A percentile compares a stretch with the other conserved stretches of the same genome.
Conservation (phyloP, 139 green algal species). For the Volvox africanus region DNA sequence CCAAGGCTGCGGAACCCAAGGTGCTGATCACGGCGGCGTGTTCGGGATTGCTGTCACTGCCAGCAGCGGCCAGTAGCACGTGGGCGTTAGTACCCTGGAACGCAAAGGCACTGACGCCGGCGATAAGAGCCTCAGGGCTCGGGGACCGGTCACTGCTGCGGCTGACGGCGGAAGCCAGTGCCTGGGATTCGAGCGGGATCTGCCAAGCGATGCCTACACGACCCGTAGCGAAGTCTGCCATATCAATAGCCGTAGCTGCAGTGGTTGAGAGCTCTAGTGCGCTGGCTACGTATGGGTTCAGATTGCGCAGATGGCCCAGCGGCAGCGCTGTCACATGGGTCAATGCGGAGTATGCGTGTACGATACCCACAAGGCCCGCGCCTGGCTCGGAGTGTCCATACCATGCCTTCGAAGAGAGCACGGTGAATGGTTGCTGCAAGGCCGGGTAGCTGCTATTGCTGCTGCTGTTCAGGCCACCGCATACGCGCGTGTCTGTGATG, state of each 20-base stretch:
- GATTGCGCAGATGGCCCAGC: slow-evolving; percentile 68
- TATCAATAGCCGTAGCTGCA: background rate
- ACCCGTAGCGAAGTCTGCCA: background rate
- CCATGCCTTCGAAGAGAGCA: slow-evolving; percentile 80
- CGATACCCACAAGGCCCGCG: slow-evolving; percentile 74
- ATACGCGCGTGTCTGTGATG: background rate
- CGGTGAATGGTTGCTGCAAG: slow-evolving; percentile 41
- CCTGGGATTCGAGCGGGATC: slow-evolving; percentile 12
- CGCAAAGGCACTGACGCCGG: slow-evolving; percentile 85
- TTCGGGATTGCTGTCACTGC: background rate
- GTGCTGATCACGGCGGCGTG: background rate
- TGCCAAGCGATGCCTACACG: background rate
- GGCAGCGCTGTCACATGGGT: slow-evolving; percentile 33
- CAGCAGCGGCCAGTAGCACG: slow-evolving; percentile 55
- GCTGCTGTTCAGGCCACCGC: too few species aligned
- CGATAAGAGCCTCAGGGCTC: background rate
- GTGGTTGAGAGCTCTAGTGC: slow-evolving; percentile 7
- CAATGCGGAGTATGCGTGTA: slow-evolving; percentile 54
- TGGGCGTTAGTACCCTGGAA: slow-evolving; percentile 87
- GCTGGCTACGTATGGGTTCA: slow-evolving; percentile 73
- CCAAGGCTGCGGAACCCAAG: background rate
- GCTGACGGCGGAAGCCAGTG: background rate
- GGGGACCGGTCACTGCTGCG: too few species aligned
- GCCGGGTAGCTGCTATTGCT: too few species aligned
- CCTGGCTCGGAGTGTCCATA: slow-evolving; percentile 83